phyloP scores from a whole-genome alignment of 2,329 filamentous ascomycete genomes.

The Ambrosiella cleistominuta region DNA sequence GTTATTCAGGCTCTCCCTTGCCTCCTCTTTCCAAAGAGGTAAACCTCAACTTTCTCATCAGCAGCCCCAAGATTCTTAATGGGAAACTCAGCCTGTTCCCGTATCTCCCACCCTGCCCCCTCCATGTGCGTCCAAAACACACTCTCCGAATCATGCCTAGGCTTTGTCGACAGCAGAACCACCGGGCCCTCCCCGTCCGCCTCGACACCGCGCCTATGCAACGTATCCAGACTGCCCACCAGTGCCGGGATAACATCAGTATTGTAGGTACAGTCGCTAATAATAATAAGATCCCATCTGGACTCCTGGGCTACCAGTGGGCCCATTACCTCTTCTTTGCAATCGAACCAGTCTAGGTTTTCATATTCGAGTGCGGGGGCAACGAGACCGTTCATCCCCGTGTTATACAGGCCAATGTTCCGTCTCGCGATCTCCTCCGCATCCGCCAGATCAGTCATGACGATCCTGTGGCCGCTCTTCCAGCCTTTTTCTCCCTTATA shows the following conservation, averaged over 20 bases:
- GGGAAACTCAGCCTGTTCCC: constrained; percentile 25
- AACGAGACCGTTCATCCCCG: constrained; percentile 1
- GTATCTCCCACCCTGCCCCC: constrained; percentile 26
- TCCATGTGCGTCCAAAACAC: constrained; percentile 31
- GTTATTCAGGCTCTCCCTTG: background rate
- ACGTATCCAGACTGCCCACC: constrained; percentile 32
- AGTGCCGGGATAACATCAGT: constrained; percentile 36
- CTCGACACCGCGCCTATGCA: constrained; percentile 23
- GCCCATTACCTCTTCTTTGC: constrained; percentile 27
- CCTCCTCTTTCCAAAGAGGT: constrained; percentile 24
- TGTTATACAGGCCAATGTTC: constrained; percentile 26
- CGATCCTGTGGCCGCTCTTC: constrained; percentile 18
- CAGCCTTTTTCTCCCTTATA: constrained; percentile 1
- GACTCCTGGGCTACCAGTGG: constrained; percentile 20
- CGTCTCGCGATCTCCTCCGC: constrained; percentile 30
- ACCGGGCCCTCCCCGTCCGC: constrained; percentile 17
- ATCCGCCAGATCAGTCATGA: constrained; percentile 38
- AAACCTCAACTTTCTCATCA: constrained; percentile 32
- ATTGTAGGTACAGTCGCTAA: constrained; percentile 47
- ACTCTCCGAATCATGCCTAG: constrained; percentile 34
- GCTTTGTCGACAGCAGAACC: constrained; percentile 38
- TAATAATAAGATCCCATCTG: constrained; percentile 34
- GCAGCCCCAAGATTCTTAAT: constrained; percentile 30
- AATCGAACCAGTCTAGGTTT: constrained; percentile 40
- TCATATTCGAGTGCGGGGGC: constrained; percentile 28